Evolutionary conservation across 1,284 basidiomycete genomes (phyloP), one percentile per base, ranked within the genome.

Genomic region (Ustilago nuda): DNA sequence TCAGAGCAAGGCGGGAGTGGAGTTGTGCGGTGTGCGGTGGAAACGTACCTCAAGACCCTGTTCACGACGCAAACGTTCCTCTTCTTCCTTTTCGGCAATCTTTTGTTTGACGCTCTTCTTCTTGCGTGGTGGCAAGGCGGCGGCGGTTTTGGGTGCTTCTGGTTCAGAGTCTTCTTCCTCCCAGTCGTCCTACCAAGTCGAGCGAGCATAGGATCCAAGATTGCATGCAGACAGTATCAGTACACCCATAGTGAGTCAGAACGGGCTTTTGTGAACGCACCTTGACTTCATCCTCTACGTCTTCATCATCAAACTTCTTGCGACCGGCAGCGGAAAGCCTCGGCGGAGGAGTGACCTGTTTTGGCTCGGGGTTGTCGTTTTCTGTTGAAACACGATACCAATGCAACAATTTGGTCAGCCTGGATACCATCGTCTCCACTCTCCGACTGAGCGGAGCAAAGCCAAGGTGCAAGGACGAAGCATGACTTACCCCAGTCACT

Each of bases 271-370:
- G 17, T 2, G 3, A 11, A 60, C 79, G 39, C 52, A 81, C 79
- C 71, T 83, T 82, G 56, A 84, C 67, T 30, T 85, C 75, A 5
- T 82, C 83, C 36, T 85, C 83, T 8, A 79, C 77, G 37, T 84
- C 83, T 45, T 85, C 84, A 60, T 85, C 84, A 41, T 84, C 84
- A 36, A 85, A 85, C 62, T 78, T 81, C 59, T 77, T 73, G 32
- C 79, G 61, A 4, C 77, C 66, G 9, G 41, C 70, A 45, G 71
- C 68, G 23, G 60, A 63, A 19, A 76, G 63, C 45, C 61, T 71
- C 46, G 66, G 66, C 15, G 55, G 45, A 12, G 58, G 67, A 43
- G 55, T 63, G 13, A 53, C 53, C 61, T 67, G 66, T 50, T 78
- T 72, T 36, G 68, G 67, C 57, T 81, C 82, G 23, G 23, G 23